Percentiles rank a stretch among this genome's conserved stretches.
Evolutionary conservation across 1,139 yeast genomes (phyloP).

Genomic region (Keqinozyma sinolaborantium): DNA sequence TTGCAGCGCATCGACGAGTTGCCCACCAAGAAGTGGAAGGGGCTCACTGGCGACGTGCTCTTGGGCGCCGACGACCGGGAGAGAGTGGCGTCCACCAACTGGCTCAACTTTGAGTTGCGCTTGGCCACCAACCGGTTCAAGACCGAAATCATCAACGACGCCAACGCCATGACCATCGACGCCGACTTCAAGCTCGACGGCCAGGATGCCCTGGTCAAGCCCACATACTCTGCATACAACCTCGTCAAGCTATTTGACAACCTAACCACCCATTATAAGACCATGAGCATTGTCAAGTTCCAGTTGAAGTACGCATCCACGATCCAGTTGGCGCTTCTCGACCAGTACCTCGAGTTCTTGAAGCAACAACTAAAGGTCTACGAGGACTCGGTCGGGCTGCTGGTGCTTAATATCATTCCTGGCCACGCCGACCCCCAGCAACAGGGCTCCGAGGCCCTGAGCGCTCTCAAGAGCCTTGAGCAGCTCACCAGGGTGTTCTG

Average conservation of each 20-base stretch:
- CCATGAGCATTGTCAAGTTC: constrained; percentile 55
- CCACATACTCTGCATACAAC: constrained; percentile 66
- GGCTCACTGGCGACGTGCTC: constrained; percentile 56
- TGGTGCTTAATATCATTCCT: constrained; percentile 36
- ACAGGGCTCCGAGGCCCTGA: constrained; percentile 8
- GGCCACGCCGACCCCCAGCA: constrained; percentile 21
- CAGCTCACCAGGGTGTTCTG: constrained; percentile 59
- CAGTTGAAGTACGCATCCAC: constrained; percentile 68
- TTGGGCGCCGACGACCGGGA: constrained; percentile 30
- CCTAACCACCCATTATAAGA: constrained; percentile 59
- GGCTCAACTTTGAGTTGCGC: constrained; percentile 65
- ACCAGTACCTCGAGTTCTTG: constrained; percentile 54
- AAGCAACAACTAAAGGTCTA: constrained; percentile 43
- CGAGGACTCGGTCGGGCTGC: constrained; percentile 39
- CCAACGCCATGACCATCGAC: constrained; percentile 60
- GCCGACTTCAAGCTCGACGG: constrained; percentile 42
- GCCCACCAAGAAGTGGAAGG: constrained; percentile 48
- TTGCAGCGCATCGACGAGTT: constrained; percentile 21
- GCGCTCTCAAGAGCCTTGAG: constrained; percentile 41
- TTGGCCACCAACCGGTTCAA: constrained; percentile 56
- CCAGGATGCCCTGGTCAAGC: constrained; percentile 30
- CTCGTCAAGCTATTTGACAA: constrained; percentile 62
- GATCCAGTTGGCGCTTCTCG: constrained; percentile 64
- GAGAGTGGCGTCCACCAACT: constrained; percentile 33
- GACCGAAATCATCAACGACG: constrained; percentile 48